Evolutionary conservation across 169 alveolate species (phyloP), one percentile per base, ranked within the genome.

Genomic region (Eimeria praecox): DNA sequence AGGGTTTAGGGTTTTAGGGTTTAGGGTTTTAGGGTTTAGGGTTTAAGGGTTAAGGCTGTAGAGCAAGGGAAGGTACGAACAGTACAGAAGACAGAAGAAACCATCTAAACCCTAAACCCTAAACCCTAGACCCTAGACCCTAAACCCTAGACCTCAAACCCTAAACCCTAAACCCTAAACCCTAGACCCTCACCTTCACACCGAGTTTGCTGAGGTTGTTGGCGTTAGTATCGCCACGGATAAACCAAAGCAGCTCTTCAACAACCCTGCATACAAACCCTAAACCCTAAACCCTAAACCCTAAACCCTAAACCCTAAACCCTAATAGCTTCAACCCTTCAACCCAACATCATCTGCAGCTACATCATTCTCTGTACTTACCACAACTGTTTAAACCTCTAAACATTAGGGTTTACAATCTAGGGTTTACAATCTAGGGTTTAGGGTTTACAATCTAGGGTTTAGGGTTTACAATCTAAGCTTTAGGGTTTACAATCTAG

Each of bases 221-320:
- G 56, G 99, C 99, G 96, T 99, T 98, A 52, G 99, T 99, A 95
- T 98, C 98, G 33, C 97, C 92, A 99, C 99, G 90, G 96, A 97
- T 52, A 96, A 99, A 99, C 99, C 99, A 99, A 5, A 99, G 94
- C 59, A 99, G 98, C 95, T 99, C 99, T 97, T 99, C 99, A 59
- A 98, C 98, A 27, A 97, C 97, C 59, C 97, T 96, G 56, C 82
- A 83, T n/a, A 71, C 22, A 46, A 46, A 12, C 62, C 52, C 27
- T 35, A 78, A 56, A 56, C 66, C 66, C 66, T 56, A 56, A 56
- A 56, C 66, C 66, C 66, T 56, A 56, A 56, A 56, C 66, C 66
- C 66, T 56, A 56, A 56, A 56, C 66, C 66, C 66, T 56, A 56
- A 56, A 14, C 66, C 66, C 66, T 56, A 56, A 56, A 56, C 66